Evolutionary conservation across 2,329 filamentous ascomycete species (phyloP).

Genomic region (Aspergillus sp.): DNA sequence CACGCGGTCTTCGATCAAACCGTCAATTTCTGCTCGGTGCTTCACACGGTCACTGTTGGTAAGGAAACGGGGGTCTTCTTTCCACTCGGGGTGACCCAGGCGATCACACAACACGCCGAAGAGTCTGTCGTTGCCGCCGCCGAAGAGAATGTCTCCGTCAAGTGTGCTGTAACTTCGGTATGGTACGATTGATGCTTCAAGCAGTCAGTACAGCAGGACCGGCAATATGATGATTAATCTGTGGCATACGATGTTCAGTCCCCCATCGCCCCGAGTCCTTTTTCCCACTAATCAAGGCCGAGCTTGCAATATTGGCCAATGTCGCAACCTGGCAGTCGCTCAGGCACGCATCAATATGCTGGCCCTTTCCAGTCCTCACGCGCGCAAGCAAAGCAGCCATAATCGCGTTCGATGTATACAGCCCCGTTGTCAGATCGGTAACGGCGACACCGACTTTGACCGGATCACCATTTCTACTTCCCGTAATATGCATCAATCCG

Average conservation of each 20-base stretch:
- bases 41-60: constrained; percentile 64
- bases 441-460: constrained; percentile 98
- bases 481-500: constrained; percentile 98
- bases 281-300: constrained; percentile 83
- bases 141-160: constrained; percentile 67
- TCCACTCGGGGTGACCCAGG: constrained; percentile 63
- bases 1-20: constrained; percentile 76
- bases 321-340: constrained; percentile 96
- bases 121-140: constrained; percentile 66
- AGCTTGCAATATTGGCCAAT: constrained; percentile 92
- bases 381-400: constrained; percentile 89
- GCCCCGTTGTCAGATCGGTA: constrained; percentile 89
- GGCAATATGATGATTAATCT: not conserved
- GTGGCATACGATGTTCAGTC: constrained; percentile 79
- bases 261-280: constrained; percentile 91
- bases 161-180: constrained; percentile 78
- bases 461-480: constrained; percentile 81
- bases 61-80: constrained; percentile 58
- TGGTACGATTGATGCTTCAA: constrained; percentile 87
- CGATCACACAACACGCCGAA: constrained; percentile 64
- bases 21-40: constrained; percentile 77
- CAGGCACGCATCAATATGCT: constrained; percentile 88
- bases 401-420: constrained; percentile 94
- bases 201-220: constrained; percentile 30
- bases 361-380: constrained; percentile 74